Base-by-base conservation (phyloP, 768 basidiomycete genomes). In the Tephrocybe sp. region DNA sequence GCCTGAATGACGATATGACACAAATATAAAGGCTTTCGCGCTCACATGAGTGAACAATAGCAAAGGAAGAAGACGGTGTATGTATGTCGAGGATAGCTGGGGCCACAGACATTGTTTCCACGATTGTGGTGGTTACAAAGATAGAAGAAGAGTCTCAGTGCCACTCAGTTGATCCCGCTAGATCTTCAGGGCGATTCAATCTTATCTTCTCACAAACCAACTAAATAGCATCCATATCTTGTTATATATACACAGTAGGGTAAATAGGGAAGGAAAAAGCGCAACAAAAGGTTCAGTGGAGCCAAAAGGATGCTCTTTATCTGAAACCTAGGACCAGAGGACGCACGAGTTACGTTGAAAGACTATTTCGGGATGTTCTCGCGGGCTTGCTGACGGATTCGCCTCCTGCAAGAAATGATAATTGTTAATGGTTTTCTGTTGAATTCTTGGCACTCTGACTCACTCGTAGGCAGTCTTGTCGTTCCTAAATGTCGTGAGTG, bases 391-490 rank as follows among this genome's bases (percentile, higher is more conserved):
- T 80, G 77, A 61, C 81, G 83, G 53, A 97, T 81, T 64, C 83
- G 80, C 62, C 84, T 82, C 70, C 91, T 93, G 57, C 12, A 52
- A n/a, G 38, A 54, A 9, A 27, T 15, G 30, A 29, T 9, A 24
- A 25, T 46, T 16, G 31, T 25, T 29, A 24, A 23, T 19, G n/a
- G 34, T n/a, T 25, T 18, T 9, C 9, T 29, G 27, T 24, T 10
- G 5, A 3, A 13, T n/a, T 10, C 34, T 0, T 29, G 13, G 41
- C 5, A 16, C 16, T 25, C 2, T 24, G 37, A 19, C 85, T 69
- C 63, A 91, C 91, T 97, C 92, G 61, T 98, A 98, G 23, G 92
- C 93, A 16, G 76, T 71, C 60, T 90, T 91, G 72, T 98, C 95
- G 63, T 94, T 97, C 76, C 94, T 97, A 24, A 11, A 33, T 13